Evolutionary conservation across 2,329 filamentous ascomycete genomes (phyloP).

Genomic region (Mollisiaceae sp.): DNA sequence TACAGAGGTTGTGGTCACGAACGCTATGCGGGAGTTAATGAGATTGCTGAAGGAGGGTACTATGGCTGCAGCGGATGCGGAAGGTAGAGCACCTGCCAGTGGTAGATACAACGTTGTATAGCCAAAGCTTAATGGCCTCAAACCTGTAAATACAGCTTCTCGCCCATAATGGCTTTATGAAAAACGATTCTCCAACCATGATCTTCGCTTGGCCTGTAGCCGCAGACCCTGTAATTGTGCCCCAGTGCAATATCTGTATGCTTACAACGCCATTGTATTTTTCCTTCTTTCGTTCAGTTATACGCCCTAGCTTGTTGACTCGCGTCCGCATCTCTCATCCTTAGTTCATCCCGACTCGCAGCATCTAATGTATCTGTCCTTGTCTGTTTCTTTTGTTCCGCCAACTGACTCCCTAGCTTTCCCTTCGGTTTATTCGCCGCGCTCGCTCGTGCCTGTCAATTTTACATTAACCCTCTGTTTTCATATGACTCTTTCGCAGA

Average conservation of each 20-base stretch:
- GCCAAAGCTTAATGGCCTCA: slow-evolving; percentile 20
- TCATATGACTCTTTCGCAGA: neutral
- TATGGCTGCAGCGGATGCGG: slow-evolving; percentile 85
- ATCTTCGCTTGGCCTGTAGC: neutral
- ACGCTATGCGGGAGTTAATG: slow-evolving; percentile 89
- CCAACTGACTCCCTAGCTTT: slow-evolving; percentile 73
- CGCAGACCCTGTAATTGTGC: neutral
- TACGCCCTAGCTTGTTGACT: slow-evolving; percentile 61
- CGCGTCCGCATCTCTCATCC: slow-evolving; percentile 67
- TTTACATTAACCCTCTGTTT: neutral
- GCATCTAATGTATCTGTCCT: slow-evolving; percentile 70
- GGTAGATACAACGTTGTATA: slow-evolving; percentile 88
- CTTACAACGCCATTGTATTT: neutral
- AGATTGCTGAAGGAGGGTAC: slow-evolving; percentile 89
- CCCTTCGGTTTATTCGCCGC: slow-evolving; percentile 56
- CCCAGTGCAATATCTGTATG: neutral
- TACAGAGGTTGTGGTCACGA: slow-evolving; percentile 88
- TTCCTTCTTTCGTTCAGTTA: slow-evolving; percentile 48
- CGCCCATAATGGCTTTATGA: slow-evolving; percentile 5
- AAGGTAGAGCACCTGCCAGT: slow-evolving; percentile 76
- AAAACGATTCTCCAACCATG: neutral
- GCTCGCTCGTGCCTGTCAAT: slow-evolving; percentile 25
- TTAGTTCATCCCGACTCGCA: slow-evolving; percentile 67
- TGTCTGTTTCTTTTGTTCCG: slow-evolving; percentile 78
- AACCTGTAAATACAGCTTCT: neutral